These are phyloP conservation scores for Aaosphaeria arxii DNA, from an alignment of 2,329 filamentous ascomycete species.

Conservation along the genomic window DNA sequence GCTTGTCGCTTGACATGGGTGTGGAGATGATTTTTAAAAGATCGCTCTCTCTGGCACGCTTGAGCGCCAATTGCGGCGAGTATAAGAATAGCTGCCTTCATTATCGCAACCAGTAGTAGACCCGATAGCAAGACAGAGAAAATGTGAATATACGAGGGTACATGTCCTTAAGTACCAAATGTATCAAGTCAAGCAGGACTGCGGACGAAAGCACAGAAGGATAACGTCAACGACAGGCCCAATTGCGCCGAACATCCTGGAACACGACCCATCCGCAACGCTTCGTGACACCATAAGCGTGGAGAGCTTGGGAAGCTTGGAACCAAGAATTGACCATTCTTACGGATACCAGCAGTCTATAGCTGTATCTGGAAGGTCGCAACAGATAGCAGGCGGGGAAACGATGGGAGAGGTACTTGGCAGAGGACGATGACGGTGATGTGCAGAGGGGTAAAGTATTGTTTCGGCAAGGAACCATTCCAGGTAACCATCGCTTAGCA, in stretches of 20 bases:
- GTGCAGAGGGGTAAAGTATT: conserved; percentile 9
- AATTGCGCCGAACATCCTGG: conserved; percentile 1
- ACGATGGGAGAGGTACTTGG: conserved; percentile 16
- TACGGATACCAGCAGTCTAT: conserved; percentile 12
- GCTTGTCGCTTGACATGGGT: conserved; percentile 24
- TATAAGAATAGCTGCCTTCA: conserved; percentile 10
- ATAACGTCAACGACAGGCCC: conserved; percentile 16
- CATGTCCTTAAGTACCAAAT: conserved; percentile 10
- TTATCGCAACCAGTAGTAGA: too few species aligned
- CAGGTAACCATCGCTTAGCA: neutral
- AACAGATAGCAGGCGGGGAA: conserved; percentile 13
- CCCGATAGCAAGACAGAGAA: too few species aligned
- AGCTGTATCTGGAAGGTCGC: conserved; percentile 31
- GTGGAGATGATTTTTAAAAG: conserved; percentile 13
- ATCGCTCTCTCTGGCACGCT: conserved; percentile 32
- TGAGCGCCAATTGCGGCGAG: conserved; percentile 28
- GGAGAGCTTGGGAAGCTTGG: neutral
- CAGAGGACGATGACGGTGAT: conserved; percentile 22
- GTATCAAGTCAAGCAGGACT: neutral
- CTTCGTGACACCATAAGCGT: neutral
- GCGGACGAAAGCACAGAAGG: neutral
- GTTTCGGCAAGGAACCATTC: neutral
- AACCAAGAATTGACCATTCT: neutral
- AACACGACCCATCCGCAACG: conserved; percentile 2
- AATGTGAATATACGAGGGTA: too few species aligned